These are phyloP conservation scores for Phytopythium ostracodes DNA, from an alignment of 352 stramenopile species.

Conservation along the genomic window DNA sequence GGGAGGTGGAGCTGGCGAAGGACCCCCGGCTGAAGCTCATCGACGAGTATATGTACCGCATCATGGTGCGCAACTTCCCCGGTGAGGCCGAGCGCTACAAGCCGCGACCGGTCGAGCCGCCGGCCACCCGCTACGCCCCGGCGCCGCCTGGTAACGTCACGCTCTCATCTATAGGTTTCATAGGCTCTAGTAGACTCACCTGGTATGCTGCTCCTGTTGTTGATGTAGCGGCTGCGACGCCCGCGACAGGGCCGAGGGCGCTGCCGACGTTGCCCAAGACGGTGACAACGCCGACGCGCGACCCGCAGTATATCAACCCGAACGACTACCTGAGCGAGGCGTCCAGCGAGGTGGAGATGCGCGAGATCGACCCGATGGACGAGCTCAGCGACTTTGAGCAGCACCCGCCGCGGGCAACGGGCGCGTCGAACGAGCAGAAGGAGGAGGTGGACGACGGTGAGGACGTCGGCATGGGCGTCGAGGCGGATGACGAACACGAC, in stretches of 20 bases:
- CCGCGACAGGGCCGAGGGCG: no score
- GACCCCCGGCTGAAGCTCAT: constrained; percentile 24
- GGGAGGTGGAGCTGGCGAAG: constrained; percentile 23
- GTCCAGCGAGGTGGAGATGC: constrained; percentile 44
- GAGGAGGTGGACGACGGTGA: constrained; percentile 6
- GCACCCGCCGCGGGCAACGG: constrained; percentile 9
- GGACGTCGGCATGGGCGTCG: constrained; percentile 26
- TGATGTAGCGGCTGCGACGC: background rate
- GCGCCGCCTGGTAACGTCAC: constrained; percentile 1
- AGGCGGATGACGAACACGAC: constrained; percentile 6
- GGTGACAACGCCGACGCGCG: background rate
- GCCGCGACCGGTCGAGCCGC: constrained; percentile 1
- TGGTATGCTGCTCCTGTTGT: background rate
- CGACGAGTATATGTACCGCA: constrained; percentile 16
- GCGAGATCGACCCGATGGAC: constrained; percentile 60
- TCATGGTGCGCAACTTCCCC: constrained; percentile 16
- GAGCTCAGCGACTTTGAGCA: constrained; percentile 58
- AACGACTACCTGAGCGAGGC: constrained; percentile 35
- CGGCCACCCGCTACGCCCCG: constrained; percentile 15
- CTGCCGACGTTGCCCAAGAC: background rate
- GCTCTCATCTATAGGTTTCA: no score
- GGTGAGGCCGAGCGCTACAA: constrained; percentile 1
- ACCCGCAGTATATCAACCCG: constrained; percentile 24
- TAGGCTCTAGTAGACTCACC: no score
- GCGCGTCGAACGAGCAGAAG: background rate